phyloP scores from a whole-genome alignment of 1,284 basidiomycete species.

The Sporisorium graminicola region DNA sequence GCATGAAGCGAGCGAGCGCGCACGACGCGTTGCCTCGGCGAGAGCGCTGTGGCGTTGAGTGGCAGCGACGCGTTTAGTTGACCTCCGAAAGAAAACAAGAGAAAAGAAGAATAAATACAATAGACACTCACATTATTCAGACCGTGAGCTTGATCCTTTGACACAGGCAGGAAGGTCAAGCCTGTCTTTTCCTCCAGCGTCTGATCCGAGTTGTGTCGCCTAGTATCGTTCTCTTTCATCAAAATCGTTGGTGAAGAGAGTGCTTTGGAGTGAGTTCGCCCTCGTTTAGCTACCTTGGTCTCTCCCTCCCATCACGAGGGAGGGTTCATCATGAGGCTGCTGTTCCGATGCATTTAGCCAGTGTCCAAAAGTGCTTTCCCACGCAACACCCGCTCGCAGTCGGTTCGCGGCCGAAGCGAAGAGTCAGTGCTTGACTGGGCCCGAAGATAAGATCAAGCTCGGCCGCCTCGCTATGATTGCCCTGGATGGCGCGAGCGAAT shows the following conservation, averaged over 20 bases:
- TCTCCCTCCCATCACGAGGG: not conserved
- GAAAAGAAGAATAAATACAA: not conserved
- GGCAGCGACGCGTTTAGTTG: conserved; percentile 5
- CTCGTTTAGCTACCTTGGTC: not conserved
- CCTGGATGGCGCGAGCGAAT: too few species aligned
- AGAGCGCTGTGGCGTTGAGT: conserved; percentile 8
- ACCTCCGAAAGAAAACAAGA: not conserved
- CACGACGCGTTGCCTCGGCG: conserved; percentile 13
- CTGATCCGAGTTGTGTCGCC: too few species aligned
- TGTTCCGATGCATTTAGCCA: too few species aligned
- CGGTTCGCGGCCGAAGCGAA: too few species aligned
- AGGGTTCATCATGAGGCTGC: not conserved
- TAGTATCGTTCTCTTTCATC: not conserved
- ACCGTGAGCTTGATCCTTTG: too few species aligned
- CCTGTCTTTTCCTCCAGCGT: too few species aligned
- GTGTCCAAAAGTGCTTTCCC: too few species aligned
- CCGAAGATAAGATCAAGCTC: too few species aligned
- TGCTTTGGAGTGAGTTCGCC: not conserved
- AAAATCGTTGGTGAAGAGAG: not conserved
- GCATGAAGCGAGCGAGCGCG: conserved; percentile 4
- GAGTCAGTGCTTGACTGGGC: too few species aligned
- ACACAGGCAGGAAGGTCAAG: too few species aligned
- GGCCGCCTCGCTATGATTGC: too few species aligned
- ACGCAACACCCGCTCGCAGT: too few species aligned
- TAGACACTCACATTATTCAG: not conserved